phyloP scores from a whole-genome alignment of 768 basidiomycete genomes.

The Polyporus arcularius region DNA sequence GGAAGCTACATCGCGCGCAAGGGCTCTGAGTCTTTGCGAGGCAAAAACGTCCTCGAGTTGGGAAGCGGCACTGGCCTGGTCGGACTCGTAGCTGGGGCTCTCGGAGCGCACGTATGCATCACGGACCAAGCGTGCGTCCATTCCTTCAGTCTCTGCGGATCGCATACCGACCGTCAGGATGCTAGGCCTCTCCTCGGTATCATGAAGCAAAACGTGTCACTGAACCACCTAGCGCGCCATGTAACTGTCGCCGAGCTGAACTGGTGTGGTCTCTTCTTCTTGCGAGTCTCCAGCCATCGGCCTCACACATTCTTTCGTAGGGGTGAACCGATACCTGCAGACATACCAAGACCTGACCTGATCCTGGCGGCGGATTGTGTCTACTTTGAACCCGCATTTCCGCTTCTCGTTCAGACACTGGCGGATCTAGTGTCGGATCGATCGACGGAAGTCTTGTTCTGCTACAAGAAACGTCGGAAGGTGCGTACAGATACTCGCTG shows the following conservation, averaged over 20 bases:
- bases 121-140: conserved; percentile 87
- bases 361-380: conserved; percentile 94
- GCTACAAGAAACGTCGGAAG: conserved; percentile 93
- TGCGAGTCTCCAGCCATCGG: conserved; percentile 1
- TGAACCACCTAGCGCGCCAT: conserved; percentile 58
- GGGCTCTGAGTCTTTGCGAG: conserved; percentile 46
- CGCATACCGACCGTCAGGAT: not conserved
- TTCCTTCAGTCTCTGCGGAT: not conserved
- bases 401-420: conserved; percentile 81
- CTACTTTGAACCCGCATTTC: conserved; percentile 93
- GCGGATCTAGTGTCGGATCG: conserved; percentile 51
- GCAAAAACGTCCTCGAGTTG: conserved; percentile 72
- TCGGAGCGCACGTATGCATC: conserved; percentile 69
- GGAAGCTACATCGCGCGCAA: conserved; percentile 70
- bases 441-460: conserved; percentile 77
- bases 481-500: conserved; percentile 38
- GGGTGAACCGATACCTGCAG: conserved; percentile 60
- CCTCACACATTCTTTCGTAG: conserved; percentile 36
- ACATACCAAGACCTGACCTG: conserved; percentile 52
- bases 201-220: conserved; percentile 71
- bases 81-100: conserved; percentile 76
- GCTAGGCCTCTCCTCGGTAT: conserved; percentile 73
- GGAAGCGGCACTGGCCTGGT: conserved; percentile 93
- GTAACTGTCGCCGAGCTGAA: conserved; percentile 73
- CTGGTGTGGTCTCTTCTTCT: conserved; percentile 54